Percentiles rank a stretch among this genome's conserved stretches.
phyloP scores from a whole-genome alignment of 108 stramenopile species.

The Cyclotella choctawhatcheeana region DNA sequence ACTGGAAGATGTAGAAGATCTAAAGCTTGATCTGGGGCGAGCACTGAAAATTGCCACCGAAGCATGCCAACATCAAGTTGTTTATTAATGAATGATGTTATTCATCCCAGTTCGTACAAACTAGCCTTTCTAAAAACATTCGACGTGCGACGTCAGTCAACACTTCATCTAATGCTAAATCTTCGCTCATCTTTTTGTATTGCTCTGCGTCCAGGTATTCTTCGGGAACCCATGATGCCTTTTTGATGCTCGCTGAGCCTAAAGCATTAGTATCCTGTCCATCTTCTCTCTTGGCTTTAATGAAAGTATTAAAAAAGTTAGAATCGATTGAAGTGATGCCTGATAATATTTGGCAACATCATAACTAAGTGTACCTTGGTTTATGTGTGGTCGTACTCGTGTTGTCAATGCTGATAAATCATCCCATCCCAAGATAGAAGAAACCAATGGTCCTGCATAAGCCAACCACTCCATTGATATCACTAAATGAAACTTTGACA shows the following conservation, averaged over 20 bases:
- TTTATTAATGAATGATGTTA: neutral
- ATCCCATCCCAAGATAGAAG: constrained; percentile 70
- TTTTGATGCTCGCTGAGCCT: constrained; percentile 74
- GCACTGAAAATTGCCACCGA: constrained; percentile 59
- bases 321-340: no score
- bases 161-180: constrained; percentile 82
- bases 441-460: constrained; percentile 66
- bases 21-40: constrained; percentile 76
- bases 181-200: constrained; percentile 77
- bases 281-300: constrained; percentile 72
- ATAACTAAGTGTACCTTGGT: no score
- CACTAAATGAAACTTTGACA: constrained; percentile 77
- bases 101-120: constrained; percentile 56
- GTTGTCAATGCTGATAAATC: constrained; percentile 68
- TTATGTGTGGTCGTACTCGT: constrained; percentile 75
- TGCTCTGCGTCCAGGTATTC: constrained; percentile 60
- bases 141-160: constrained; percentile 78
- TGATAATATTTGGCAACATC: no score
- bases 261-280: constrained; percentile 74
- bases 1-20: constrained; percentile 82
- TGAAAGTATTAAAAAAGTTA: no score
- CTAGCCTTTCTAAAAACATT: constrained; percentile 83
- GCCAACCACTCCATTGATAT: constrained; percentile 84
- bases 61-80: neutral
- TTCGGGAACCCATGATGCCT: constrained; percentile 78